Evolutionary conservation across 495 filamentous ascomycete genomes (phyloP).

Genomic region (Penicillium ochrochloron): DNA sequence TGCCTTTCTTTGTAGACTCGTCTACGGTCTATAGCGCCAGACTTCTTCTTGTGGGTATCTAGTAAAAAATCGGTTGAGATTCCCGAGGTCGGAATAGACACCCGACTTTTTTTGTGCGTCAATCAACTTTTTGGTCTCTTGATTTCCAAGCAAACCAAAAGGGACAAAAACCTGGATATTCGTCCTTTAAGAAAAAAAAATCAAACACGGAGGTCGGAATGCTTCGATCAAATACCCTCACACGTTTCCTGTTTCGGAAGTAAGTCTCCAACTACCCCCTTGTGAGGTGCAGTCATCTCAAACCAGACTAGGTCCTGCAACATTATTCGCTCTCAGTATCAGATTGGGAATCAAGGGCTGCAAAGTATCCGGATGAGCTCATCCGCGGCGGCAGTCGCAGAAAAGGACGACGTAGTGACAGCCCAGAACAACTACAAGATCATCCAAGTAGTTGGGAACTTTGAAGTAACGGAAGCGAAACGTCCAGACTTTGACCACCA

Average conservation of each 20-base stretch:
- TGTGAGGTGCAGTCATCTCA: not conserved
- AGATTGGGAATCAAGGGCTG: not conserved
- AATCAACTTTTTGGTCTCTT: not conserved
- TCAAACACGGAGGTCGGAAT: not conserved
- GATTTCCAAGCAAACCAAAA: constrained; percentile 2
- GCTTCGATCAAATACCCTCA: not conserved
- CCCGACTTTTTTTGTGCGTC: constrained; percentile 8
- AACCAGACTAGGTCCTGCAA: not conserved
- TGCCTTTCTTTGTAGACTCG: no score
- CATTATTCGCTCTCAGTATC: not conserved
- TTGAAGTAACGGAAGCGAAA: constrained; percentile 68
- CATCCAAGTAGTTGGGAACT: constrained; percentile 53
- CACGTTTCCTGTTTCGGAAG: constrained; percentile 4
- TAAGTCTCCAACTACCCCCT: not conserved
- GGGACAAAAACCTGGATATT: not conserved
- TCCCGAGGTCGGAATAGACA: not conserved
- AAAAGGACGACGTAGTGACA: constrained; percentile 5
- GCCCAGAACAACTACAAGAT: constrained; percentile 35
- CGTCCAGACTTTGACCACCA: constrained; percentile 62
- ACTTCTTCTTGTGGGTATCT: not conserved
- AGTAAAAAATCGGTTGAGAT: not conserved
- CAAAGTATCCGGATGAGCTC: constrained; percentile 22
- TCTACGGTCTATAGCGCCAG: not conserved
- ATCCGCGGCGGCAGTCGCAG: constrained; percentile 18
- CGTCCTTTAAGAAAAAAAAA: not conserved